These are phyloP conservation scores for Meyerozyma elateridarum DNA, from an alignment of 1,139 yeast genomes.

Conservation along the genomic window DNA sequence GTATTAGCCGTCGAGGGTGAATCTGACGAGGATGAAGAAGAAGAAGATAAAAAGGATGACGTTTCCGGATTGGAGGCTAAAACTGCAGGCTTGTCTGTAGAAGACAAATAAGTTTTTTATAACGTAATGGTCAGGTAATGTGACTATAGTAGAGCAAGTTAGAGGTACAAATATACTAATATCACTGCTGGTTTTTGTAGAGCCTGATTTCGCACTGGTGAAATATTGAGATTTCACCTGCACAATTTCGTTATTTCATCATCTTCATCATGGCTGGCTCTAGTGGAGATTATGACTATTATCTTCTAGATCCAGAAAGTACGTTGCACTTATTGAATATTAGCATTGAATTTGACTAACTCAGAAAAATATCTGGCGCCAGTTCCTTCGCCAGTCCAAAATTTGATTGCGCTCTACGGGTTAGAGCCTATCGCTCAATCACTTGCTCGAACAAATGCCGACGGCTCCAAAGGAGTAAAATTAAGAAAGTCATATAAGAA, in stretches of 20 bases:
- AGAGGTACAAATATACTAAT: too few relatives aligned
- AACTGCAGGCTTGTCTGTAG: constrained; percentile 2
- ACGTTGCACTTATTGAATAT: constrained; percentile 7
- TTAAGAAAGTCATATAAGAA: constrained; percentile 90
- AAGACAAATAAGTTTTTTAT: constrained; percentile 2
- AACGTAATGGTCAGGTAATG: too few relatives aligned
- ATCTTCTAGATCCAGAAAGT: constrained; percentile 15
- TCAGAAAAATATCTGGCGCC: constrained; percentile 38
- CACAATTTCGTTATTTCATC: too few relatives aligned
- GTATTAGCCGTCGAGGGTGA: constrained; percentile 58
- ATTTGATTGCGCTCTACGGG: constrained; percentile 65
- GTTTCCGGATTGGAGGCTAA: constrained; percentile 1
- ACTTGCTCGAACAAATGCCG: constrained; percentile 83
- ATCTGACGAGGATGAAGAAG: constrained; percentile 53
- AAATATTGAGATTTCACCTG: too few relatives aligned
- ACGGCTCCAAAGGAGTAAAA: constrained; percentile 87
- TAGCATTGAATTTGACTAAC: constrained; percentile 9
- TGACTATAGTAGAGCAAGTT: too few relatives aligned
- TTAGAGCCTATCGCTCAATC: constrained; percentile 66
- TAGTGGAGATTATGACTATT: constrained; percentile 9
- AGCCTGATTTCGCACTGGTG: too few relatives aligned
- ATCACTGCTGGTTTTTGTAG: too few relatives aligned
- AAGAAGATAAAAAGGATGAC: constrained; percentile 11
- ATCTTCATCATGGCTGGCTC: not conserved
- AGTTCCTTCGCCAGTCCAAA: constrained; percentile 68